Percentiles rank a stretch among this genome's conserved stretches.
Evolutionary conservation across 352 stramenopile genomes (phyloP).

Genomic region (Phytophthora fragariaefolia): DNA sequence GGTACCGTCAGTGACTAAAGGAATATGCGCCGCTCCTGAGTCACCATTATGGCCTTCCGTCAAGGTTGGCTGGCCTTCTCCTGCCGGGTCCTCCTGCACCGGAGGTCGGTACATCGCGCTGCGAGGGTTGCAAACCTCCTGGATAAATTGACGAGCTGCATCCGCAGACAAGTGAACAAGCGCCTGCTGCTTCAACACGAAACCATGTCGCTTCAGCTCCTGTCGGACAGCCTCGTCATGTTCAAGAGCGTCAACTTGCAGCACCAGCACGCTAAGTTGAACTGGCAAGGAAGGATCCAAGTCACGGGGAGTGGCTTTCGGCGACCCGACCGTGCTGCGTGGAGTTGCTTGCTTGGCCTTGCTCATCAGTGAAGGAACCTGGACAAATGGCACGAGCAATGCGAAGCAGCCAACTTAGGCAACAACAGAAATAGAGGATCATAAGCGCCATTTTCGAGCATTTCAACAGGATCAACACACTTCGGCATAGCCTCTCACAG

Average conservation of each 20-base stretch:
- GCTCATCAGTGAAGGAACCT: constrained; percentile 18
- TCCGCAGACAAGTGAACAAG: constrained; percentile 50
- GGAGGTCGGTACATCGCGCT: constrained; percentile 32
- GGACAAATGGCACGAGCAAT: background rate
- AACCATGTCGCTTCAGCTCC: constrained; percentile 55
- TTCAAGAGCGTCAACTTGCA: constrained; percentile 60
- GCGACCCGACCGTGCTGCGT: constrained; percentile 11
- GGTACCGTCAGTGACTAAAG: background rate
- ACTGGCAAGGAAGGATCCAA: constrained; percentile 9
- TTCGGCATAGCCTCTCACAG: constrained; percentile 5
- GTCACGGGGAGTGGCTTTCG: constrained; percentile 33
- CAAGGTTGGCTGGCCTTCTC: background rate
- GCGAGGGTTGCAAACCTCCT: constrained; percentile 44
- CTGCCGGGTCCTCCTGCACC: constrained; percentile 11
- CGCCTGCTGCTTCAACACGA: constrained; percentile 52
- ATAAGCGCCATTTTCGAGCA: constrained; percentile 27
- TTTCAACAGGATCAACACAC: constrained; percentile 32
- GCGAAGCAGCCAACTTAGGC: background rate
- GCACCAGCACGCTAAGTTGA: constrained; percentile 58
- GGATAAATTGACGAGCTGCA: constrained; percentile 47
- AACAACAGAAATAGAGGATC: constrained; percentile 32
- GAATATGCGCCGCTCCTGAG: background rate
- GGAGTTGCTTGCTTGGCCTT: constrained; percentile 35
- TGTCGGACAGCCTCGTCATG: constrained; percentile 60
- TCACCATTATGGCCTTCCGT: background rate